Base-by-base conservation (phyloP, 75 land plant species). In the Adiantum capillusveneris region DNA sequence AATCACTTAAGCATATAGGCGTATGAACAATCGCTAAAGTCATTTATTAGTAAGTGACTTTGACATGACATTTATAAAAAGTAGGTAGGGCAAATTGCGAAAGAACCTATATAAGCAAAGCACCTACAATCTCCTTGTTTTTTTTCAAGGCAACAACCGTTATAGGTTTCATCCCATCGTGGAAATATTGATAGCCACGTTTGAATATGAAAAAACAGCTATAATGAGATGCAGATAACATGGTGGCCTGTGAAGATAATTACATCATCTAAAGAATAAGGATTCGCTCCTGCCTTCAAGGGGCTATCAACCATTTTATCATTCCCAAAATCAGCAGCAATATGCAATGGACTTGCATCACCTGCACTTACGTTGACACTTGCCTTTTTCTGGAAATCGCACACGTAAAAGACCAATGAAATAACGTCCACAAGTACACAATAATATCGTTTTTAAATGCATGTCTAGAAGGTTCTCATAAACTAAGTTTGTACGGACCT, bases 311-410 rank as follows among this genome's bases (percentile, higher is more conserved):
- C 68, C 34, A 86, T 72, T 42, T 84, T 77, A 29, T 42, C 52
- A 58, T 66, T 78, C 30, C 96, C 99, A 66, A 21, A 59, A 75
- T 95, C 96, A 65, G 96, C 99, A 46, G 99, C 99, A 60, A 95
- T 76, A 63, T 95, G 99, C 60, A 95, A 61, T 43, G 99, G 87
- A 17, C 97, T 95, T 48, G 76, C 92, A 56, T 86, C 93, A 58
- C 92, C 97, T 50, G 92, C 99, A 67, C 31, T 66, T 21, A 80
- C 62, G 74, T 95, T 90, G 27, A 71, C 77, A 62, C 82, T 74
- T 36, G 92, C 99, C 61, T 92, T 92, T 54, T 77, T 81, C 99
- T 95, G 72, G 53, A 67, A n/a, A 11, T 34, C n/a, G n/a, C n/a
- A n/a, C n/a, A n/a, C n/a, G n/a, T n/a, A n/a, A n/a, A n/a, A n/a